A percentile compares a stretch with the other conserved stretches of the same genome.
phyloP scores from a whole-genome alignment of 2,329 filamentous ascomycete species.

The Podosphaera fusca region DNA sequence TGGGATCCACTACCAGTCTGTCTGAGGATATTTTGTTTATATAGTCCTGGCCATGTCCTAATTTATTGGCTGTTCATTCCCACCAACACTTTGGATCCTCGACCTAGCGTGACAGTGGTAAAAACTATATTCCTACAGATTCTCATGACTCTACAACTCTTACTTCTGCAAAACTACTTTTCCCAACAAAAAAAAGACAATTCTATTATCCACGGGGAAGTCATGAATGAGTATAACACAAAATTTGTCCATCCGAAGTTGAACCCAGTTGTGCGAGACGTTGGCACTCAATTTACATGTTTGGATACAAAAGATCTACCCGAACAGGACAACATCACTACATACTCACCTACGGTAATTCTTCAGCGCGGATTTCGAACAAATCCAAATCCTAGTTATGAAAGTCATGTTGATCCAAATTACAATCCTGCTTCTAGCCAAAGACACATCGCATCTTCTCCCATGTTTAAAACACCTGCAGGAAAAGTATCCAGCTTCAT shows the following conservation, averaged over 20 bases:
- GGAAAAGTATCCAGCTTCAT: conserved; percentile 17
- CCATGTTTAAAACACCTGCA: conserved; percentile 17
- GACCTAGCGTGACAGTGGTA: conserved; percentile 67
- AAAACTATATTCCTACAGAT: conserved; percentile 53
- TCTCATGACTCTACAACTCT: conserved; percentile 56
- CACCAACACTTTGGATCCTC: conserved; percentile 49
- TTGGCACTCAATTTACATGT: conserved; percentile 48
- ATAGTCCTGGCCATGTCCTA: conserved; percentile 81
- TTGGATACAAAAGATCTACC: not conserved
- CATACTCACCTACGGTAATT: conserved; percentile 21
- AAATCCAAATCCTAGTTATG: conserved; percentile 64
- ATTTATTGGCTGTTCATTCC: conserved; percentile 79
- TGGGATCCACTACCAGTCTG: conserved; percentile 85
- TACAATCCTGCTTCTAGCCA: conserved; percentile 15
- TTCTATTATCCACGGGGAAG: conserved; percentile 68
- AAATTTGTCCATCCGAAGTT: conserved; percentile 84
- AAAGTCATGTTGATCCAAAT: conserved; percentile 49
- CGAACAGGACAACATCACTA: not conserved
- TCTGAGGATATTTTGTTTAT: conserved; percentile 63
- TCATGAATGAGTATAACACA: conserved; percentile 82
- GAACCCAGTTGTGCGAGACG: conserved; percentile 56
- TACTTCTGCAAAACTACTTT: conserved; percentile 50
- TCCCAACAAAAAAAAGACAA: conserved; percentile 70
- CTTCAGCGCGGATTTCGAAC: conserved; percentile 59
- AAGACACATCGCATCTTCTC: conserved; percentile 16